Evolutionary conservation across 2,329 filamentous ascomycete genomes (phyloP), one percentile per base, ranked within the genome.

Genomic region (Sodiomyces alkalinus): DNA sequence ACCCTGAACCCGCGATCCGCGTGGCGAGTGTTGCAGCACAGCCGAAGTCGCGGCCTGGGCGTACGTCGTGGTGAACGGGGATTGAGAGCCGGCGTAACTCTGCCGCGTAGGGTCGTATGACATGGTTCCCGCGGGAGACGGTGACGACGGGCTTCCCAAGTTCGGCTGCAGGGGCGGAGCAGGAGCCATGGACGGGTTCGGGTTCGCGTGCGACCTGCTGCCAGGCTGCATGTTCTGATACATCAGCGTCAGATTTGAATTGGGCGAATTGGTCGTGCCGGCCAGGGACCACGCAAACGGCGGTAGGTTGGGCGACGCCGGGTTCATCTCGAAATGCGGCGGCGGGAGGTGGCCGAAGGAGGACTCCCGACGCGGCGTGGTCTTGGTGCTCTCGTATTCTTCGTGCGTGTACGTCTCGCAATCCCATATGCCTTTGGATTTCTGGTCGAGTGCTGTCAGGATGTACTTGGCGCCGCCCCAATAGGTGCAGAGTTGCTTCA

Each of bases 381-480:
- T 25, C 38, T 77, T 68, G 3, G 71, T 72, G 43, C 71, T 76
- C 45, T 83, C 80, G 51, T 80, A 81, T 48, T 92, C 83, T 45
- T 92, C 82, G 1, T 53, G 55, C 0, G 68, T 74, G 36, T 64
- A 74, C 0, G 68, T 73, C 43, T 74, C 70, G 33, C 67, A 83
- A 42, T 92, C 82, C 51, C 77, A 80, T 20, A 87, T 81, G 1
- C 83, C 83, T 47, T 87, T 83, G 10, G 81, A 74, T 47, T 90
- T 90, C 41, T 92, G 83, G 41, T 92, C 81, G 8, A 92, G 57
- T 0, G 83, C 81, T 0, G 80, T 87, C 20, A 92, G 55, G 21
- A 92, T 92, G 46, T 92, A 92, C 32, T 80, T 77, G 16, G 82
- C 77, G 6, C 83, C 83, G 19, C 79, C 79, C 83, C 83, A 92